Evolutionary conservation across 768 basidiomycete species (phyloP).

Genomic region (Suillus tomentosus): DNA sequence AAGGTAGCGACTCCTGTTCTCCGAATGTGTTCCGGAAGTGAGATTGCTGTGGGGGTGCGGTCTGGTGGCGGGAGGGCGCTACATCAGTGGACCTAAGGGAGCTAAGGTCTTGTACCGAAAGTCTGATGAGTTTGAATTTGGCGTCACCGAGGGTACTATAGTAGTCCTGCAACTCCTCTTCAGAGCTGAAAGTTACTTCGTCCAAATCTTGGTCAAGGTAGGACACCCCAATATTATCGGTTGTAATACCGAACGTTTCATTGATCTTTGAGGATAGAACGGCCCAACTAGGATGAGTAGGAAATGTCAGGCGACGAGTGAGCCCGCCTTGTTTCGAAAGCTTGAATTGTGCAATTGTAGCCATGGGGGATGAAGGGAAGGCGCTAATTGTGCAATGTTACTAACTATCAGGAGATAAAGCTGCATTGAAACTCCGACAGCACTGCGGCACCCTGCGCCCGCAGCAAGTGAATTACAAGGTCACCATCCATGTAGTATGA

Average conservation of each 20-base stretch:
- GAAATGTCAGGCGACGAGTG: conserved; percentile 63
- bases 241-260: conserved; percentile 56
- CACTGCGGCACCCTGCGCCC: conserved; percentile 32
- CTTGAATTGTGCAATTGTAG: conserved; percentile 63
- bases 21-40: conserved; percentile 65
- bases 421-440: conserved; percentile 45
- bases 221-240: conserved; percentile 61
- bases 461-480: background rate
- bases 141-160: conserved; percentile 42
- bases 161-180: conserved; percentile 77
- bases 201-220: conserved; percentile 77
- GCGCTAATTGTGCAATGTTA: background rate
- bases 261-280: conserved; percentile 57
- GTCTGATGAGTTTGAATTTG: conserved; percentile 45
- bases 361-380: conserved; percentile 20
- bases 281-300: conserved; percentile 53
- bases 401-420: conserved; percentile 18
- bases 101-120: conserved; percentile 62
- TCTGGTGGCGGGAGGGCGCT: conserved; percentile 34
- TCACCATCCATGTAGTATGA: background rate
- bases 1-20: conserved; percentile 44
- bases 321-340: conserved; percentile 55
- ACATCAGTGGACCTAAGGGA: conserved; percentile 35
- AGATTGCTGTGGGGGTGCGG: conserved; percentile 32
- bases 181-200: conserved; percentile 73